Evolutionary conservation across 2,329 filamentous ascomycete genomes (phyloP), one percentile per base, ranked within the genome.

Genomic region (Sarocladium oryzae): DNA sequence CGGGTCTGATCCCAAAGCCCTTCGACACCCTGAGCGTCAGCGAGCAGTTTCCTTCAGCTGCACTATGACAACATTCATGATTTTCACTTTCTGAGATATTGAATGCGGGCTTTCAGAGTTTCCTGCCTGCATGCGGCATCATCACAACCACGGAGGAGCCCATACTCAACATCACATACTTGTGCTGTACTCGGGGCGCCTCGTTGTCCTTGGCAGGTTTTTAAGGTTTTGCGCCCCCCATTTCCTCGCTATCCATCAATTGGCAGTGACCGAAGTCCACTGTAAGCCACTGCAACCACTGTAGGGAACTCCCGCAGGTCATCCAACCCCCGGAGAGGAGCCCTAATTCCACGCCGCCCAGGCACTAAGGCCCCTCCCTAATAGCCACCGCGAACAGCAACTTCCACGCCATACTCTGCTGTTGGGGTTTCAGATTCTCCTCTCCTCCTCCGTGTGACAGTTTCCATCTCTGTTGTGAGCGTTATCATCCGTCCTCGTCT

Each of bases 341-440:
- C 37, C 37, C 37, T 43, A 28, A 43, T 7, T 28, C 40, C 40
- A 28, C 40, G 40, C 40, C 40, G 40, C 26, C 23, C 40, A 43
- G 40, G 40, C 40, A 43, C 40, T 43, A 28, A 28, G 6, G 16
- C 11, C 40, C 11, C 3, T 9, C 37, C 20, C 21, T 15, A 43
- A 43, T 4, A 16, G 40, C 21, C 40, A 28, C 40, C 40, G n/a
- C 23, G 23, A 26, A 26, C 11, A 43, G 4, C 23, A 23, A 23
- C 37, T 20, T n/a, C 40, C 23, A 9, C 21, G n/a, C n/a, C 21
- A 26, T 9, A 43, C 6, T 43, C 40, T 43, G 40, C 40, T 23
- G 4, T 43, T 43, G 40, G 16, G 40, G 40, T 43, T 43, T 43
- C 40, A 43, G 40, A 43, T 26, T 43, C 40, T 43, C 40, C 40